A percentile compares a stretch with the other conserved stretches of the same genome.
Conservation (phyloP, 1,139 yeast species). For the Candida glucosophila region DNA sequence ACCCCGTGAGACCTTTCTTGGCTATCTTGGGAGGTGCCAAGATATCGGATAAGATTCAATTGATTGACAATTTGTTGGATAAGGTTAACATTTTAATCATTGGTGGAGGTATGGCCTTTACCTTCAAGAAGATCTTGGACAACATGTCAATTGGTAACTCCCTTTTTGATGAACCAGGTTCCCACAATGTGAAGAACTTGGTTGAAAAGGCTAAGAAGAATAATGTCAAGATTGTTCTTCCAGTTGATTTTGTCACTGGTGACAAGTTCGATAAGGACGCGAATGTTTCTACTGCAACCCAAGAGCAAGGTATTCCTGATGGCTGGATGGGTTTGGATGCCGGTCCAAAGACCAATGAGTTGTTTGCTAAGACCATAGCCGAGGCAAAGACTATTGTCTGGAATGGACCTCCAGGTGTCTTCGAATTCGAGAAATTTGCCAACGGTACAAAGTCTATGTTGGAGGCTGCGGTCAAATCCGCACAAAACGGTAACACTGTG, state of each 20-base stretch:
- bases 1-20: slow-evolving; percentile 93
- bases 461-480: slow-evolving; percentile 79
- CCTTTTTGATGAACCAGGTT: slow-evolving; percentile 83
- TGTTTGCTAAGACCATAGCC: slow-evolving; percentile 71
- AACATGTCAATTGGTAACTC: slow-evolving; percentile 83
- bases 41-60: slow-evolving; percentile 95
- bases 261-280: slow-evolving; percentile 92
- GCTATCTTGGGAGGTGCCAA: slow-evolving; percentile 98
- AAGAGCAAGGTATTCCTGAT: slow-evolving; percentile 84
- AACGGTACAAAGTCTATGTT: slow-evolving; percentile 83
- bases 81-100: slow-evolving; percentile 87
- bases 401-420: slow-evolving; percentile 99
- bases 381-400: slow-evolving; percentile 95
- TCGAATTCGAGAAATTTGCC: slow-evolving; percentile 87
- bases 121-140: slow-evolving; percentile 88
- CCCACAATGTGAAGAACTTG: slow-evolving; percentile 83
- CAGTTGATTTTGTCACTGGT: slow-evolving; percentile 90
- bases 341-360: slow-evolving; percentile 78
- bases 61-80: slow-evolving; percentile 91
- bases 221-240: slow-evolving; percentile 84
- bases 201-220: slow-evolving; percentile 92
- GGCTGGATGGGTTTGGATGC: slow-evolving; percentile 92
- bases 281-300: slow-evolving; percentile 67
- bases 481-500: slow-evolving; percentile 84
- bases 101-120: slow-evolving; percentile 99